These are phyloP conservation scores for Penicillium sp. DNA, from an alignment of 2,329 filamentous ascomycete genomes.

Conservation along the genomic window DNA sequence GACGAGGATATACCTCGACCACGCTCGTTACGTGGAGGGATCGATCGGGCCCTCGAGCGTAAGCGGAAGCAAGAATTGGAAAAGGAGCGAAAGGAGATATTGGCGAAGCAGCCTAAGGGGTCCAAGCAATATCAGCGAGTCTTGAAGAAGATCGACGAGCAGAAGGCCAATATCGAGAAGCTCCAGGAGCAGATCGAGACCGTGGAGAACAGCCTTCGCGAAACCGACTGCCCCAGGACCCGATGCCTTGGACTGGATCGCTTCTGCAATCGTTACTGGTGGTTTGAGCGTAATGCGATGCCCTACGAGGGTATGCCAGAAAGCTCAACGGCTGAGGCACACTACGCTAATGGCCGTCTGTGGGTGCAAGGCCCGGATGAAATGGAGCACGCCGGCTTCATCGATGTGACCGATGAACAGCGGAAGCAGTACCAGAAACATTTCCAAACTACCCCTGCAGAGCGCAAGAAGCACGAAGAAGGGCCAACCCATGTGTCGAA, in stretches of 20 bases:
- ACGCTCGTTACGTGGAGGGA: constrained; percentile 61
- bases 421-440: constrained; percentile 73
- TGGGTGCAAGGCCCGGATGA: constrained; percentile 97
- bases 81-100: constrained; percentile 66
- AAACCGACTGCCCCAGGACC: constrained; percentile 89
- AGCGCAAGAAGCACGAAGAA: constrained; percentile 84
- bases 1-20: constrained; percentile 62
- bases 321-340: constrained; percentile 82
- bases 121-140: constrained; percentile 87
- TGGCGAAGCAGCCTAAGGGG: constrained; percentile 70
- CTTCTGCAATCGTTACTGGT: constrained; percentile 98
- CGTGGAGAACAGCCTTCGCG: constrained; percentile 87
- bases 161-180: constrained; percentile 74
- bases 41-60: constrained; percentile 69
- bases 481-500: constrained; percentile 73
- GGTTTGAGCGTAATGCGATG: constrained; percentile 99
- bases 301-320: constrained; percentile 84
- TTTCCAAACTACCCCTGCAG: constrained; percentile 78
- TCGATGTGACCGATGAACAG: constrained; percentile 70
- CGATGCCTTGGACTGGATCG: constrained; percentile 88
- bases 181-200: constrained; percentile 83
- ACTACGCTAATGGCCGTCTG: constrained; percentile 89
- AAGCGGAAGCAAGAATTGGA: constrained; percentile 75
- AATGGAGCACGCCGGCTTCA: constrained; percentile 80
- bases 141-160: constrained; percentile 83